phyloP scores from a whole-genome alignment of 305 asterid genomes.

The Solanum hybrid region DNA sequence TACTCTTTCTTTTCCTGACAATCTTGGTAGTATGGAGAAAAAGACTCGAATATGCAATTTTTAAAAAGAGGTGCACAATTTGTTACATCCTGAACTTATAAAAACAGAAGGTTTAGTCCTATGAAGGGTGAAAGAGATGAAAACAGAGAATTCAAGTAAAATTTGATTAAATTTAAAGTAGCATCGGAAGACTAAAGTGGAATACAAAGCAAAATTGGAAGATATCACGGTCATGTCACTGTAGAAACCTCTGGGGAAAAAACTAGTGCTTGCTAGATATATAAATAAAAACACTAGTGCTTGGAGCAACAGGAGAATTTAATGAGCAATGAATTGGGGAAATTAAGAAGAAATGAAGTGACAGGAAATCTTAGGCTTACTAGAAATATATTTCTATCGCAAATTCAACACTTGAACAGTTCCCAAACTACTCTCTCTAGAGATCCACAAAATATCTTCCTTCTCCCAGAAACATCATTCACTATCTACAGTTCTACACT shows the following conservation, averaged over 20 bases:
- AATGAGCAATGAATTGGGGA: neutral
- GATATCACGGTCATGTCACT: neutral
- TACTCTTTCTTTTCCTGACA: neutral
- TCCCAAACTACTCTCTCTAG: neutral
- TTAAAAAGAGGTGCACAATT: neutral
- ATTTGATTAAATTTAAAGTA: neutral
- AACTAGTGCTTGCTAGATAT: neutral
- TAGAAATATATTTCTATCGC: neutral
- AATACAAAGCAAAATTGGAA: neutral
- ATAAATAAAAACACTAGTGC: neutral
- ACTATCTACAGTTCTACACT: neutral
- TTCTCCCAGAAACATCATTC: neutral
- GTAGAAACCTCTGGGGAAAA: neutral
- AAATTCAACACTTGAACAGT: neutral
- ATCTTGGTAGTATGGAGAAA: neutral
- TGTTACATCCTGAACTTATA: neutral
- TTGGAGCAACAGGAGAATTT: neutral
- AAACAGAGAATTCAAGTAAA: neutral
- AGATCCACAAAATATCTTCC: neutral
- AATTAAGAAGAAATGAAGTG: neutral
- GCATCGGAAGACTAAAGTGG: neutral
- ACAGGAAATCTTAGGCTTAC: neutral
- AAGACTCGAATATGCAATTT: neutral
- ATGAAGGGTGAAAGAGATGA: neutral
- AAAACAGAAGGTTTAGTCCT: neutral